Conservation (phyloP, 495 filamentous ascomycete genomes). For the Echria macrotheca region DNA sequence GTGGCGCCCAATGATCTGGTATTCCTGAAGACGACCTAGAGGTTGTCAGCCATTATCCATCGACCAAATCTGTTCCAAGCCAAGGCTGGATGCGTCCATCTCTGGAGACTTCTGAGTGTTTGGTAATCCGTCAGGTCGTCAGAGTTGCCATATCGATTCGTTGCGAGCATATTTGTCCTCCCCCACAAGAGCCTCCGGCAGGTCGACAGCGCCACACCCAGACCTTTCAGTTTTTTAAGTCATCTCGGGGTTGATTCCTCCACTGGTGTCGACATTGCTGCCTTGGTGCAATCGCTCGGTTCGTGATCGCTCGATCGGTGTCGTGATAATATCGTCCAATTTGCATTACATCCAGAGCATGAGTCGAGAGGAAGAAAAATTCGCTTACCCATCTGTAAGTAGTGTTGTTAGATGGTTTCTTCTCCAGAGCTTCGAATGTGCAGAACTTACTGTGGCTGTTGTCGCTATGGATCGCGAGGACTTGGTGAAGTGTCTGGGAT, state of each 20-base stretch:
- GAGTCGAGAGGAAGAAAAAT: conserved; percentile 17
- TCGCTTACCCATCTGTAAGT: conserved; percentile 47
- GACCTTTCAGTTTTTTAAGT: too few species aligned
- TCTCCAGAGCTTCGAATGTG: not conserved
- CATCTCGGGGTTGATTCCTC: too few species aligned
- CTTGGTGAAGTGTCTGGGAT: conserved; percentile 25
- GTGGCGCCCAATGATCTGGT: conserved; percentile 99
- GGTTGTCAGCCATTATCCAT: conserved; percentile 15
- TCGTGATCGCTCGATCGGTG: not conserved
- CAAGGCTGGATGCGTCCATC: not conserved
- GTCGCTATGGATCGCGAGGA: conserved; percentile 27
- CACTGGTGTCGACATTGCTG: too few species aligned
- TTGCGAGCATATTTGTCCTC: too few species aligned
- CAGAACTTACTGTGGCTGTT: conserved; percentile 39
- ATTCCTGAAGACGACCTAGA: conserved; percentile 95
- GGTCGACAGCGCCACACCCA: too few species aligned
- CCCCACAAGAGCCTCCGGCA: too few species aligned
- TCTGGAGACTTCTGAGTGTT: too few species aligned
- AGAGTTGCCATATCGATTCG: too few species aligned
- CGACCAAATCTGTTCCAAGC: not conserved
- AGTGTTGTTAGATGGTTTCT: conserved; percentile 20
- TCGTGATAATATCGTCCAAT: not conserved
- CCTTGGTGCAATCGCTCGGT: too few species aligned
- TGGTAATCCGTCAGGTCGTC: too few species aligned
- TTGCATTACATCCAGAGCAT: not conserved